Conservation (phyloP, 2,329 filamentous ascomycete genomes). For the Diaporthe ampelina region DNA sequence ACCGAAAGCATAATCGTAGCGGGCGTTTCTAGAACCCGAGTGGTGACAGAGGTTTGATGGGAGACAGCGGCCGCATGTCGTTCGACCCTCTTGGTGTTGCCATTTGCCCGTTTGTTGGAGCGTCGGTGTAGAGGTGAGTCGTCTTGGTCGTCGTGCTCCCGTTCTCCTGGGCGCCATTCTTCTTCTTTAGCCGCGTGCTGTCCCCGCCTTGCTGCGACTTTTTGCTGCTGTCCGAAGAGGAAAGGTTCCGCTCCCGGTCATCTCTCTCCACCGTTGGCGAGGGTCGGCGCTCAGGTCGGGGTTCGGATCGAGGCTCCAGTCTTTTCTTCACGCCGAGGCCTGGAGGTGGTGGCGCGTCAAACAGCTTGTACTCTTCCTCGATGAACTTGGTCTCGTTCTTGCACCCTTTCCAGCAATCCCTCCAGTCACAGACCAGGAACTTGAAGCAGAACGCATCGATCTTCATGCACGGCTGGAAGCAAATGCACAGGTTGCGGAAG, state of each 20-base stretch:
- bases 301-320: constrained; percentile 37
- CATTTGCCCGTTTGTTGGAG: constrained; percentile 38
- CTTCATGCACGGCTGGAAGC: constrained; percentile 97
- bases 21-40: constrained; percentile 63
- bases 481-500: constrained; percentile 94
- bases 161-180: constrained; percentile 56
- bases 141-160: constrained; percentile 30
- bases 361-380: constrained; percentile 74
- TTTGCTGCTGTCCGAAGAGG: constrained; percentile 77
- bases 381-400: constrained; percentile 88
- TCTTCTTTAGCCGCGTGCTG: constrained; percentile 59
- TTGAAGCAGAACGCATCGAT: constrained; percentile 96
- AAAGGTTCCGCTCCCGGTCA: constrained; percentile 65
- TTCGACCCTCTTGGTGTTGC: constrained; percentile 52
- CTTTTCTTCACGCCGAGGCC: constrained; percentile 53
- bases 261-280: constrained; percentile 34
- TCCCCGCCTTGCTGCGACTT: constrained; percentile 55
- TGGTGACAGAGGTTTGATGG: constrained; percentile 76
- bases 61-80: constrained; percentile 71
- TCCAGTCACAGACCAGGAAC: constrained; percentile 95
- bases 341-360: constrained; percentile 70
- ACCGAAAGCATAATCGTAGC: constrained; percentile 44
- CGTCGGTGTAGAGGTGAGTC: constrained; percentile 55
- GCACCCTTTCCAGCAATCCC: constrained; percentile 97
- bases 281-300: constrained; percentile 35